A percentile compares a stretch with the other conserved stretches of the same genome.
Conservation (phyloP, 2,329 filamentous ascomycete species). For the Zymoseptoria ardabiliae region DNA sequence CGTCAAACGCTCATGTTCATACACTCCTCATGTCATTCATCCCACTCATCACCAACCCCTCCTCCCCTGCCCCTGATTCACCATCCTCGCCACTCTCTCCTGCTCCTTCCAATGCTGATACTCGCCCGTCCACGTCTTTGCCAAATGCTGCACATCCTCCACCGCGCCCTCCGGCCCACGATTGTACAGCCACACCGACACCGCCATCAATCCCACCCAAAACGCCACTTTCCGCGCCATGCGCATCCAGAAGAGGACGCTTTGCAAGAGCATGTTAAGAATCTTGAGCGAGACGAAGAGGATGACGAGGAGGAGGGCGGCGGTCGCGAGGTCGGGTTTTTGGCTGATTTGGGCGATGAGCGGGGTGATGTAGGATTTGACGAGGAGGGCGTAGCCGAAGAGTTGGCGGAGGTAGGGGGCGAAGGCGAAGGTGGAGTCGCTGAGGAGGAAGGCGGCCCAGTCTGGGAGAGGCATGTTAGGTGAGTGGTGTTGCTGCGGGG, state of each 20-base stretch:
- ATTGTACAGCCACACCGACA: slow-evolving; percentile 50
- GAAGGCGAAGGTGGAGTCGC: slow-evolving; percentile 10
- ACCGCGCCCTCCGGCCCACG: slow-evolving; percentile 59
- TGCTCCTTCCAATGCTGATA: slow-evolving; percentile 33
- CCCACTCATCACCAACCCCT: slow-evolving; percentile 28
- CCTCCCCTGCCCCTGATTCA: slow-evolving; percentile 17
- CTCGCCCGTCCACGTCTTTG: slow-evolving; percentile 32
- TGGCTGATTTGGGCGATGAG: slow-evolving; percentile 25
- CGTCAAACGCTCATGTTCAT: not conserved
- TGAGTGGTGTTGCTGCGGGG: not conserved
- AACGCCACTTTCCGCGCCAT: slow-evolving; percentile 56
- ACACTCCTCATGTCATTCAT: slow-evolving; percentile 1
- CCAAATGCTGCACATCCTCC: slow-evolving; percentile 46
- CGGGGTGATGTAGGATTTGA: slow-evolving; percentile 22
- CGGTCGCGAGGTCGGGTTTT: slow-evolving; percentile 42
- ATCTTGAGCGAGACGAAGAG: slow-evolving; percentile 59
- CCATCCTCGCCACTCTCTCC: slow-evolving; percentile 21
- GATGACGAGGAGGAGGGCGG: slow-evolving; percentile 51
- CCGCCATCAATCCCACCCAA: slow-evolving; percentile 52
- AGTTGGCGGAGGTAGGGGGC: slow-evolving; percentile 19
- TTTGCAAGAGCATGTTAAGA: slow-evolving; percentile 60
- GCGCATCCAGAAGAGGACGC: slow-evolving; percentile 71
- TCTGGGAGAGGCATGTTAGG: slow-evolving; percentile 15
- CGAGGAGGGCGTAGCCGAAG: slow-evolving; percentile 14
- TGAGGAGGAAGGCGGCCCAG: slow-evolving; percentile 25